Evolutionary conservation across 495 filamentous ascomycete genomes (phyloP), one percentile per base, ranked within the genome.

Genomic region (Xylaria telfairii): DNA sequence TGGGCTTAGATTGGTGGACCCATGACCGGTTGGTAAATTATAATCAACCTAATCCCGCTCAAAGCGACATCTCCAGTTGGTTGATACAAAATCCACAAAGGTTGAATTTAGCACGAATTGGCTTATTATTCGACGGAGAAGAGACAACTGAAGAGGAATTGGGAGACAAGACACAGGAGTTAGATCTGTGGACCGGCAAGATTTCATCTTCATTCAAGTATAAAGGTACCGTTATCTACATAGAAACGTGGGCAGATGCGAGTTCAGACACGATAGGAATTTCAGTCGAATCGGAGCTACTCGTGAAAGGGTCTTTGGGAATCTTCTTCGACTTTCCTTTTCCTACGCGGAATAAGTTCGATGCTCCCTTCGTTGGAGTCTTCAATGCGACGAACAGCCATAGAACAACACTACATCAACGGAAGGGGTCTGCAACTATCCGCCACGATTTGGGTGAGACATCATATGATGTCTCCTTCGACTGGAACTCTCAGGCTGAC

Each of bases 271-370:
- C 84, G 24, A 69, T 87, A n/a, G 81, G 81, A 4, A 74, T 88
- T 21, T 62, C 76, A 7, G 73, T 88, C 37, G 65, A 81, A 34
- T 87, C 84, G 0, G 66, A 80, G 9, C 70, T 84, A 30, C 56
- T 87, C 10, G 69, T 65, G 34, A 71, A 37, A 15, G 77, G 73
- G 0, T 73, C 79, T 21, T 71, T 87, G 9, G 81, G 81, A 12
- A 71, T 87, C 30, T 87, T 86, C 73, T 80, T 87, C 68, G 85
- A 87, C 64, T 88, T 85, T 65, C 85, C 86, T 21, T 80, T 84
- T 66, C 80, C 82, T 7, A 83, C 81, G 62, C 67, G 68, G 8
- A 79, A 84, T 64, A 87, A 86, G 44, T 83, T 82, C 70, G 79
- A 83, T 34, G 81, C 80, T 13, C 80, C 83, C 15, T 87, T 85